These are phyloP conservation scores for Saprolegnia parasitica DNA, from an alignment of 352 stramenopile species.

Conservation along the genomic window DNA sequence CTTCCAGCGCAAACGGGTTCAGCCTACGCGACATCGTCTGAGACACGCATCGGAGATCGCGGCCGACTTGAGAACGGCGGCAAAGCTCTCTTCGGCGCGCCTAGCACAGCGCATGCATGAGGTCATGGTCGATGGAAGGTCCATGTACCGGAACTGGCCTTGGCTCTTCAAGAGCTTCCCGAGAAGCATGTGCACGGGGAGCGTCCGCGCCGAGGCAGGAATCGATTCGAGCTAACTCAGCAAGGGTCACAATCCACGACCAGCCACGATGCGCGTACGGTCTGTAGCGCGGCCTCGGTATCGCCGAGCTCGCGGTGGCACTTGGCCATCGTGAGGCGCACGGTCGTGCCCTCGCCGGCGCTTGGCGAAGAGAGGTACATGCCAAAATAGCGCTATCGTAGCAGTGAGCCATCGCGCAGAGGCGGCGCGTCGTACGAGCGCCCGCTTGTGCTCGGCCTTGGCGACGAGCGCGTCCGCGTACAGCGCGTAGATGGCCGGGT, in stretches of 20 bases:
- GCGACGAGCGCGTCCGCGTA: constrained; percentile 54
- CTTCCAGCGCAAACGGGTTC: constrained; percentile 77
- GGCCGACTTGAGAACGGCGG: constrained; percentile 38
- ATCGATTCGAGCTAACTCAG: constrained; percentile 49
- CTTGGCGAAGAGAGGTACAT: constrained; percentile 32
- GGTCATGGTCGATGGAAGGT: neutral
- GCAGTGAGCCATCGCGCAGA: neutral
- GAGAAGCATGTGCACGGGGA: constrained; percentile 63
- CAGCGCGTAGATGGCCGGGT: constrained; percentile 4
- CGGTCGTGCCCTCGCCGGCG: constrained; percentile 30
- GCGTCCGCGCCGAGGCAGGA: constrained; percentile 34
- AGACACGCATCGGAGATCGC: neutral
- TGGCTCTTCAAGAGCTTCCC: constrained; percentile 59
- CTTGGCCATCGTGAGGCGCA: constrained; percentile 52
- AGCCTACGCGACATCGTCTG: constrained; percentile 28
- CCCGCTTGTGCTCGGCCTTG: constrained; percentile 65
- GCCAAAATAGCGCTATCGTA: constrained; percentile 46
- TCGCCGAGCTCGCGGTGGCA: constrained; percentile 60
- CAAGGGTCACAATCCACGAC: constrained; percentile 22
- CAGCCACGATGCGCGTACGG: constrained; percentile 32
- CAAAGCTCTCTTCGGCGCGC: constrained; percentile 63
- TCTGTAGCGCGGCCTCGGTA: constrained; percentile 54
- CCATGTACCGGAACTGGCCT: constrained; percentile 30
- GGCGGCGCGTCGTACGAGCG: constrained; percentile 44
- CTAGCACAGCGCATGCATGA: constrained; percentile 34